Evolutionary conservation across 106 monocot genomes (phyloP), one percentile per base, ranked within the genome.

Genomic region (Cymbidium sinense): DNA sequence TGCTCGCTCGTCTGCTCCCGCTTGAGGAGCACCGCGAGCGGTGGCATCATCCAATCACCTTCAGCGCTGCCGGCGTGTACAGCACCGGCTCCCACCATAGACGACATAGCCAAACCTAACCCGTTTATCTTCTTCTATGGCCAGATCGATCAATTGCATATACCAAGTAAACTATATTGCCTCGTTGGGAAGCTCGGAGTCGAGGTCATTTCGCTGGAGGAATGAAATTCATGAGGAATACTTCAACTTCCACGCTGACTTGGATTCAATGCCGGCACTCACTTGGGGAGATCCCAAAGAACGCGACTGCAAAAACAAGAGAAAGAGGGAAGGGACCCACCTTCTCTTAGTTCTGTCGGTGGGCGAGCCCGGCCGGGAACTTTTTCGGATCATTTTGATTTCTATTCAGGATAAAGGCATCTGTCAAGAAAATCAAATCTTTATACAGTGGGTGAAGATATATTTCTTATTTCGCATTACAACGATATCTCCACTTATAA

Each of bases 11-110:
- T 82, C 79, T 86, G 75, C 76, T 93, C 96, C 72, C 89, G 82
- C 82, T 86, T 93, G 83, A 93, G 75, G 58, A 96, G 82, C 69
- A 91, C 84, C 2, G 89, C 91, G 80, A 96, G 81, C 13, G 47
- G 47, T 2, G 96, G 93, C 86, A 91, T 79, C 83, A 78, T 83
- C 65, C 86, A 79, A 64, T 73, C 70, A 43, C 75, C 28, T 70
- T 25, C 81, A 39, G 18, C 71, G 44, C 77, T 31, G 33, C 70
- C 52, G 47, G 47, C 47, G 37, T 39, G 74, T 41, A 72, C 33
- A 70, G 35, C 47, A 29, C 73, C 77, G 47, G 47, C 13, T 37
- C 74, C 77, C 2, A 10, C 75, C 43, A n/a, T 27, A 10, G 75
- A 75, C 13, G 74, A 74, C 41, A 74, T 74, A 5, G 41, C 23